Evolutionary conservation across 768 basidiomycete species (phyloP).

Genomic region (Lanmaoa rubissima): DNA sequence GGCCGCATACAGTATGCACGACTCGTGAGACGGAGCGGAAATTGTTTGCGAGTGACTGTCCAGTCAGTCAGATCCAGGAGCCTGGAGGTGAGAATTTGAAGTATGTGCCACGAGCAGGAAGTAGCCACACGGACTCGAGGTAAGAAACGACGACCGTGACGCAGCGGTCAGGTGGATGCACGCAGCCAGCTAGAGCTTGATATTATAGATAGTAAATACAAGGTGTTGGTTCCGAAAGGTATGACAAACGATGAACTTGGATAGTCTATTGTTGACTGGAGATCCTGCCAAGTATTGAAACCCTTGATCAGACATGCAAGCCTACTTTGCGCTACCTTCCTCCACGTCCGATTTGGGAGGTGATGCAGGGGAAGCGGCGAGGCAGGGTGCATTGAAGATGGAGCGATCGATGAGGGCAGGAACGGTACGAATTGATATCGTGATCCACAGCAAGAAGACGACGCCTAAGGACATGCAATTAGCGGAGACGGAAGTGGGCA

Average conservation of each 20-base stretch:
- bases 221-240: background rate
- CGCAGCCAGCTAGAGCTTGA: no score
- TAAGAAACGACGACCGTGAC: no score
- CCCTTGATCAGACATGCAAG: background rate
- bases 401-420: conserved; percentile 45
- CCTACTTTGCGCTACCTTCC: background rate
- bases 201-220: background rate
- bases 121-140: no score
- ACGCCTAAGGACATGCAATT: conserved; percentile 29
- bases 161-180: no score
- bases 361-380: conserved; percentile 22
- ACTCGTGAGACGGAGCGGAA: no score
- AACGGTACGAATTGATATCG: conserved; percentile 41
- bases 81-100: no score
- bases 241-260: background rate
- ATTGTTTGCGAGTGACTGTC: no score
- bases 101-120: no score
- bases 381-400: conserved; percentile 47
- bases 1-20: no score
- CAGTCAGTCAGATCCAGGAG: no score
- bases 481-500: background rate
- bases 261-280: background rate
- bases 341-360: conserved; percentile 10
- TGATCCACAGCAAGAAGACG: conserved; percentile 43
- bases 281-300: background rate